These are phyloP conservation scores for Penicillium aurantiogriseum DNA, from an alignment of 2,329 filamentous ascomycete species.

Conservation along the genomic window DNA sequence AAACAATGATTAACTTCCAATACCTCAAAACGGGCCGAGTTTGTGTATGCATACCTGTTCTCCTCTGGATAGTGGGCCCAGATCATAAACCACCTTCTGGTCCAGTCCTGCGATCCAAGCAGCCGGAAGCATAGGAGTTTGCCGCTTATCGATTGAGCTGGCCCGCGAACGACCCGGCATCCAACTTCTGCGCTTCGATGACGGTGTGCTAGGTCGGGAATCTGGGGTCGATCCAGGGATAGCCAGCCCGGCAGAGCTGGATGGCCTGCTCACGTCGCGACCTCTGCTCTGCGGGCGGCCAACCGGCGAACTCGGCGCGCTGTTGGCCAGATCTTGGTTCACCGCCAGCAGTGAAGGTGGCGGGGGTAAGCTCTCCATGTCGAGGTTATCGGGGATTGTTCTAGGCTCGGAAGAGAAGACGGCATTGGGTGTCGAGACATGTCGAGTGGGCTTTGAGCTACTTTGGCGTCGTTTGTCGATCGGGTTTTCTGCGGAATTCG, in stretches of 20 bases:
- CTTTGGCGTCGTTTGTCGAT: constrained; percentile 29
- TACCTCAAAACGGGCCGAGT: too few relatives aligned
- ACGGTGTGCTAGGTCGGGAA: constrained; percentile 36
- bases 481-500: constrained; percentile 16
- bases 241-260: constrained; percentile 35
- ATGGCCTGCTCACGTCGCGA: constrained; percentile 35
- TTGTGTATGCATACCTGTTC: constrained; percentile 46
- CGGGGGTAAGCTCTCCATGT: constrained; percentile 36
- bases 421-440: constrained; percentile 35
- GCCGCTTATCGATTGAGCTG: constrained; percentile 34
- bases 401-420: constrained; percentile 27
- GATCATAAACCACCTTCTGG: constrained; percentile 57
- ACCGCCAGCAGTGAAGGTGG: constrained; percentile 42
- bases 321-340: constrained; percentile 38
- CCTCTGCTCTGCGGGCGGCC: constrained; percentile 39
- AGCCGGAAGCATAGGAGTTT: constrained; percentile 35
- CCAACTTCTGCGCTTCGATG: constrained; percentile 46
- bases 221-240: constrained; percentile 36
- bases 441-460: constrained; percentile 34
- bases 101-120: constrained; percentile 62
- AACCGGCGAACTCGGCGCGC: constrained; percentile 32
- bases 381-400: constrained; percentile 29
- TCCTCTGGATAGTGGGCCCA: constrained; percentile 50
- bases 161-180: constrained; percentile 41
- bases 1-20: background rate